These are phyloP conservation scores for Polyplosphaeria fusca DNA, from an alignment of 495 filamentous ascomycete genomes.

Conservation along the genomic window DNA sequence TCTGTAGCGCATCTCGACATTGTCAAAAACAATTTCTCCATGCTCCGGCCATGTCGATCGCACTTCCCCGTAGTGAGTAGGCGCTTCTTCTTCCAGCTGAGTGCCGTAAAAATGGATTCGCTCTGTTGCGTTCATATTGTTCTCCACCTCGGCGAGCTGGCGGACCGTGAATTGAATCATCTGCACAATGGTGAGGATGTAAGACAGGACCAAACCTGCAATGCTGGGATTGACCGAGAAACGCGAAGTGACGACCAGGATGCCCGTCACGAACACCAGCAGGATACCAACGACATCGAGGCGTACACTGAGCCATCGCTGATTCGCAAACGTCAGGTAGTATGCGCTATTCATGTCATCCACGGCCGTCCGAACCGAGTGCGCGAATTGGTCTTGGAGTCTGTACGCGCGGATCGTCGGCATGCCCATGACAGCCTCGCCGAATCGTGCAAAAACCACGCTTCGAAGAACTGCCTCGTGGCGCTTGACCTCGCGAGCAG, in stretches of 20 bases:
- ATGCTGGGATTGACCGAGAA: conserved; percentile 83
- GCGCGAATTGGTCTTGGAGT: conserved; percentile 66
- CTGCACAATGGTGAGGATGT: conserved; percentile 90
- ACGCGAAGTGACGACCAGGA: conserved; percentile 90
- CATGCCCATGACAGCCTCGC: conserved; percentile 79
- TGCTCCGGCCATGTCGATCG: conserved; percentile 73
- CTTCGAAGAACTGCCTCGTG: conserved; percentile 88
- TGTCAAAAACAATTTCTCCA: conserved; percentile 79
- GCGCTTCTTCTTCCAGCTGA: conserved; percentile 81
- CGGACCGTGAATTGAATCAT: conserved; percentile 94
- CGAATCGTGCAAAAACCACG: conserved; percentile 82
- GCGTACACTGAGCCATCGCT: conserved; percentile 83
- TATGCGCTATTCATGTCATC: conserved; percentile 93
- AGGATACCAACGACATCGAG: conserved; percentile 79
- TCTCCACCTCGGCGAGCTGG: conserved; percentile 93
- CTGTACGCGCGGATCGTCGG: conserved; percentile 88
- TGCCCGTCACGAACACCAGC: conserved; percentile 80
- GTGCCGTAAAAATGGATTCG: conserved; percentile 90
- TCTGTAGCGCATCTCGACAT: conserved; percentile 90
- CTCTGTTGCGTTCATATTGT: conserved; percentile 95
- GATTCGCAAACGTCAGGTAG: conserved; percentile 89
- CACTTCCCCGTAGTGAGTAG: conserved; percentile 65
- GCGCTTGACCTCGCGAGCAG: conserved; percentile 89
- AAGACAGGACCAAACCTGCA: conserved; percentile 81
- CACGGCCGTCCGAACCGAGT: conserved; percentile 65